phyloP scores from a whole-genome alignment of 345 rosid species.

The Litchi chinensis region DNA sequence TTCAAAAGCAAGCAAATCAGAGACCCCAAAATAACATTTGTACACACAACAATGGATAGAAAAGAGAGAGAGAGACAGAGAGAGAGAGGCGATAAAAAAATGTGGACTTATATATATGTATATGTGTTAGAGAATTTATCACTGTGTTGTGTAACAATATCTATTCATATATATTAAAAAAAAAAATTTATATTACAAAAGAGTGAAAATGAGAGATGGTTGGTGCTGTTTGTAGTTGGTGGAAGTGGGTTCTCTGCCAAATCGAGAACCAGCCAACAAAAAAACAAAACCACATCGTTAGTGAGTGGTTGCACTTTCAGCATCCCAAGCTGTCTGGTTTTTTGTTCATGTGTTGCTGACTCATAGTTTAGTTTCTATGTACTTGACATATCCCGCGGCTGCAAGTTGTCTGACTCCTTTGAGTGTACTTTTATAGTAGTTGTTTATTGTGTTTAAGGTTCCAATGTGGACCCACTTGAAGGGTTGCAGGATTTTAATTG shows the following conservation, averaged over 20 bases:
- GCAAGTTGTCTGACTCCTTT: not conserved
- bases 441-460: not conserved
- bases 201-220: conserved; percentile 22
- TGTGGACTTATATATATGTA: conserved; percentile 20
- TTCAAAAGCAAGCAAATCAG: conserved; percentile 36
- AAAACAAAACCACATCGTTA: conserved; percentile 58
- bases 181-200: conserved; percentile 3
- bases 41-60: not conserved
- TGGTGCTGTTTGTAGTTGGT: conserved; percentile 50
- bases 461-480: not conserved
- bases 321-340: conserved; percentile 24
- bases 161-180: not conserved
- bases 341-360: conserved; percentile 1
- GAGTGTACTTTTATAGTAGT: not conserved
- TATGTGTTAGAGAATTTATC: conserved; percentile 1
- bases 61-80: not conserved
- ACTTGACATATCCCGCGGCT: conserved; percentile 15
- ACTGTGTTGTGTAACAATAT: not conserved
- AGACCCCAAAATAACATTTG: conserved; percentile 30
- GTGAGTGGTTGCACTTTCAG: conserved; percentile 55
- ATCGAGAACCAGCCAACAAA: conserved; percentile 42
- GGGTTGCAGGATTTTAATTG: not conserved
- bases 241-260: conserved; percentile 50
- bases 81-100: conserved; percentile 13
- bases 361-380: not conserved